A percentile compares a stretch with the other conserved stretches of the same genome.
These are phyloP conservation scores for Vigna hirtella DNA, from an alignment of 306 rosid genomes.

Conservation along the genomic window DNA sequence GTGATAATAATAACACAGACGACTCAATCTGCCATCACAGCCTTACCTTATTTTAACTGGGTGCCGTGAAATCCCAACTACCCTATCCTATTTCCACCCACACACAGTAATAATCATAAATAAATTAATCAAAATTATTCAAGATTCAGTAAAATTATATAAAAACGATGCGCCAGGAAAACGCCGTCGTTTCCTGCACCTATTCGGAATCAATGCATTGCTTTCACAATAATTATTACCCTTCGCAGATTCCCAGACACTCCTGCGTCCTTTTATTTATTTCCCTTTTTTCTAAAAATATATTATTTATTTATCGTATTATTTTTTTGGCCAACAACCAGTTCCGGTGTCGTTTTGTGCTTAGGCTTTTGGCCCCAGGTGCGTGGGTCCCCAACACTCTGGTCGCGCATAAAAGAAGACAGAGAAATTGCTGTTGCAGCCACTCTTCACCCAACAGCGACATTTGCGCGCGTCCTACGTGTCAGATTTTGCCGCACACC, in stretches of 20 bases:
- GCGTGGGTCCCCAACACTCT: conserved; percentile 6
- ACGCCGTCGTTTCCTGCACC: conserved; percentile 45
- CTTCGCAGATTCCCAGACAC: conserved; percentile 39
- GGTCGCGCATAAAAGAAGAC: conserved; percentile 21
- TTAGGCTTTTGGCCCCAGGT: neutral
- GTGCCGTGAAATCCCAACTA: too few relatives aligned
- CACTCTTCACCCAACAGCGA: conserved; percentile 61
- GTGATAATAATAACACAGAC: too few relatives aligned
- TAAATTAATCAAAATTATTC: too few relatives aligned
- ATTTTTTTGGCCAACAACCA: conserved; percentile 10
- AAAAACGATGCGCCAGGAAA: neutral
- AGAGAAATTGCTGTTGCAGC: conserved; percentile 52
- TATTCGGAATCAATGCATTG: conserved; percentile 15
- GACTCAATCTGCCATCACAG: too few relatives aligned
- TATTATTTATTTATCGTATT: too few relatives aligned
- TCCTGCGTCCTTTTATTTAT: neutral
- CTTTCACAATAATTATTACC: conserved; percentile 18
- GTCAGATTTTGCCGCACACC: conserved; percentile 71
- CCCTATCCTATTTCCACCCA: too few relatives aligned
- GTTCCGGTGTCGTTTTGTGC: conserved; percentile 47
- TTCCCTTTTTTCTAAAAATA: too few relatives aligned
- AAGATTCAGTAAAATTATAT: too few relatives aligned
- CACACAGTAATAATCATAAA: too few relatives aligned
- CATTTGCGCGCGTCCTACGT: conserved; percentile 89
- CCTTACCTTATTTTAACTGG: too few relatives aligned